These are phyloP conservation scores for Mallotus repandus DNA, from an alignment of 441 rosid genomes.

Conservation along the genomic window DNA sequence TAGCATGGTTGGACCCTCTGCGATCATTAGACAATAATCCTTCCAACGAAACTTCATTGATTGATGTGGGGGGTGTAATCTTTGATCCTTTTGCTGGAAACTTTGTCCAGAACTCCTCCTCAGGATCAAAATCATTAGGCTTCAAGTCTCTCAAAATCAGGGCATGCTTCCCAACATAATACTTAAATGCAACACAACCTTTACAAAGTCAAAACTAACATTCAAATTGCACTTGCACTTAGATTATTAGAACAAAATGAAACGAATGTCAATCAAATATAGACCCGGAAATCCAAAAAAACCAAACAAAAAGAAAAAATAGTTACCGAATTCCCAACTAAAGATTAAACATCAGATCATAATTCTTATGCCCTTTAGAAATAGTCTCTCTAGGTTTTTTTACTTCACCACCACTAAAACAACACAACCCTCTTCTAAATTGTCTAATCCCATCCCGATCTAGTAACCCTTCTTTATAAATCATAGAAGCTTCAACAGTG, in stretches of 20 bases:
- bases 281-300: background rate
- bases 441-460: slow-evolving; percentile 44
- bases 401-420: slow-evolving; percentile 59
- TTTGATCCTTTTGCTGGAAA: slow-evolving; percentile 90
- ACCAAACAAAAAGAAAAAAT: background rate
- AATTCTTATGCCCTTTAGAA: slow-evolving; percentile 92
- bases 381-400: slow-evolving; percentile 89
- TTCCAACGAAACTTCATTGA: too few species aligned
- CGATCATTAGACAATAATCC: too few species aligned
- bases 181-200: slow-evolving; percentile 33
- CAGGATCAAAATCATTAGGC: slow-evolving; percentile 77
- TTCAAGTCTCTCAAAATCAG: slow-evolving; percentile 53
- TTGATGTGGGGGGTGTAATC: slow-evolving; percentile 19
- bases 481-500: slow-evolving; percentile 67
- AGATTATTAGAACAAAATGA: too few species aligned
- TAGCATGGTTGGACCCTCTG: too few species aligned
- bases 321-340: slow-evolving; percentile 86
- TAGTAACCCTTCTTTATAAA: slow-evolving; percentile 53
- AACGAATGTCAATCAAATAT: background rate
- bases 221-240: background rate
- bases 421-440: slow-evolving; percentile 68
- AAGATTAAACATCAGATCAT: slow-evolving; percentile 91
- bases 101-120: slow-evolving; percentile 93
- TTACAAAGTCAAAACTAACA: background rate
- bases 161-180: slow-evolving; percentile 81